These are phyloP conservation scores for Curvularia spicifera DNA, from an alignment of 2,329 filamentous ascomycete species.

Conservation along the genomic window DNA sequence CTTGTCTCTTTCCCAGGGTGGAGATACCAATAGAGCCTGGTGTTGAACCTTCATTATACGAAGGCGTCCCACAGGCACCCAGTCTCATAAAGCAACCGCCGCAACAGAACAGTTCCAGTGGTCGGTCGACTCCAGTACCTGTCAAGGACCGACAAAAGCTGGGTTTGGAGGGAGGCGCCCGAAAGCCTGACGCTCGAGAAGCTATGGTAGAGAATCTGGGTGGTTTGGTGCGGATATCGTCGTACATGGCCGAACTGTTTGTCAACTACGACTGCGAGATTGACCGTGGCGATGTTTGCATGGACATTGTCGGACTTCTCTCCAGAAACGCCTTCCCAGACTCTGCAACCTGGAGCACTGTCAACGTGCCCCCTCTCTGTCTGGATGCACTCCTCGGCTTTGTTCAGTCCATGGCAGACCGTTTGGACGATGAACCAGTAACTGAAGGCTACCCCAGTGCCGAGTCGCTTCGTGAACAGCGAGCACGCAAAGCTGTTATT, in stretches of 20 bases:
- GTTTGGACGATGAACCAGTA: constrained; percentile 73
- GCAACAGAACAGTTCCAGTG: constrained; percentile 71
- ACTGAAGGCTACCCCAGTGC: constrained; percentile 71
- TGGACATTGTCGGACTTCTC: constrained; percentile 91
- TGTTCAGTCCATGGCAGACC: constrained; percentile 88
- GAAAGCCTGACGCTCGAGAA: constrained; percentile 93
- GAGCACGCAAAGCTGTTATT: constrained; percentile 83
- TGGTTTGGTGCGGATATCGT: constrained; percentile 88
- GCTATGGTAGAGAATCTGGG: constrained; percentile 98
- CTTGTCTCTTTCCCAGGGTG: constrained; percentile 90
- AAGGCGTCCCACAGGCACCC: constrained; percentile 89
- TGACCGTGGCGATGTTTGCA: constrained; percentile 87
- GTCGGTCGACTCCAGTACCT: constrained; percentile 85
- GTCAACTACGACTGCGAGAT: constrained; percentile 98
- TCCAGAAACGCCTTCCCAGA: constrained; percentile 95
- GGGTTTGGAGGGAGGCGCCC: constrained; percentile 86
- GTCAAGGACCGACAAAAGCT: constrained; percentile 92
- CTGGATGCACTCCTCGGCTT: constrained; percentile 90
- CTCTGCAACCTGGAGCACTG: constrained; percentile 98
- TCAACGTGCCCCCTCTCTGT: constrained; percentile 93
- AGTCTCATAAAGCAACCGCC: constrained; percentile 81
- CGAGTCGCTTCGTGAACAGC: constrained; percentile 69
- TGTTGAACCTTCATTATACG: constrained; percentile 90
- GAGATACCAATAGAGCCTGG: constrained; percentile 89
- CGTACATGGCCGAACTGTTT: constrained; percentile 93